Conservation (phyloP, 2,329 filamentous ascomycete species). For the Fusarium caatingaense region DNA sequence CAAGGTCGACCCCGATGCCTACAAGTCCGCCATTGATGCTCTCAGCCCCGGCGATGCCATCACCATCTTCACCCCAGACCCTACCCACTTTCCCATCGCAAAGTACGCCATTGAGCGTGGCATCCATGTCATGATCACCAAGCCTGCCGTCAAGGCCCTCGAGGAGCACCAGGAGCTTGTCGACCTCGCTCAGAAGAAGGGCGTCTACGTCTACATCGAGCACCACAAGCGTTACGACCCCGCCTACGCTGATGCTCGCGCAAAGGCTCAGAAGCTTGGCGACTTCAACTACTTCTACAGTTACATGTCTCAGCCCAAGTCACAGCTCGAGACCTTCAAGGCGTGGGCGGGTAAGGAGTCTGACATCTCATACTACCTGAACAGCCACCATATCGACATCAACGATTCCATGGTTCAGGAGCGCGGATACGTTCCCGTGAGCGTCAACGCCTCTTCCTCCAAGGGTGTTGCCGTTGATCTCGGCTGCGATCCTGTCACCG, state of each 20-base stretch:
- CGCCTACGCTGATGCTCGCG: slow-evolving; percentile 87
- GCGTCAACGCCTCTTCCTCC: slow-evolving; percentile 81
- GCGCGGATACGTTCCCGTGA: slow-evolving; percentile 78
- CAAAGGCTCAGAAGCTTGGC: slow-evolving; percentile 79
- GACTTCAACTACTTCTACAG: slow-evolving; percentile 99
- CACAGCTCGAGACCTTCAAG: slow-evolving; percentile 92
- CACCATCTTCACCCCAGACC: slow-evolving; percentile 95
- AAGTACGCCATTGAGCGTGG: slow-evolving; percentile 89
- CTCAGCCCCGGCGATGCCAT: slow-evolving; percentile 86
- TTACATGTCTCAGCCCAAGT: slow-evolving; percentile 96
- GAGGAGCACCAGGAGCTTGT: slow-evolving; percentile 82
- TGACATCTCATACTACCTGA: slow-evolving; percentile 96
- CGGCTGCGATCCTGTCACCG: slow-evolving; percentile 83
- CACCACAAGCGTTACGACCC: slow-evolving; percentile 98
- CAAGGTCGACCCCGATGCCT: slow-evolving; percentile 79
- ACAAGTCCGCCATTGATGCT: slow-evolving; percentile 88
- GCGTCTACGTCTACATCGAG: slow-evolving; percentile 92
- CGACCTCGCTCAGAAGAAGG: slow-evolving; percentile 75
- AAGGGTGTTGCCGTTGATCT: slow-evolving; percentile 82
- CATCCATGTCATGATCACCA: slow-evolving; percentile 93
- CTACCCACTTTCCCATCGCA: slow-evolving; percentile 92
- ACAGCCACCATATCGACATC: slow-evolving; percentile 93
- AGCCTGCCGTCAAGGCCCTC: slow-evolving; percentile 89
- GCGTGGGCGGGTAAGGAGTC: slow-evolving; percentile 92
- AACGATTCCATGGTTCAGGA: slow-evolving; percentile 89